Conservation (phyloP, 495 filamentous ascomycete genomes). For the Eremomyces bilateralis region DNA sequence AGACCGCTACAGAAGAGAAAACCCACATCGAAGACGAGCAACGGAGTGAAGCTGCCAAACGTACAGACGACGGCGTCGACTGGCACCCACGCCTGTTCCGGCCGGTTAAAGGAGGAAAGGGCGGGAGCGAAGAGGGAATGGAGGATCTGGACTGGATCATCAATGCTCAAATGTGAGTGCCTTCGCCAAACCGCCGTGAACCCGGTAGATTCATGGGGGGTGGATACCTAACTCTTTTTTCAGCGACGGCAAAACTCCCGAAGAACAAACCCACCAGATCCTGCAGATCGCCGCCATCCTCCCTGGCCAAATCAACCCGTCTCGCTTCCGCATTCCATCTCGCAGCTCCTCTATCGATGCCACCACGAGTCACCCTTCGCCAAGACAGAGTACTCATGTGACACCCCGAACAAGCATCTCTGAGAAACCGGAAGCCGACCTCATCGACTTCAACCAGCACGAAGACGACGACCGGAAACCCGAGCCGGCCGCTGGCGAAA, state of each 20-base stretch:
- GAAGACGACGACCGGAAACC: too few relatives aligned
- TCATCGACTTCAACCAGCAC: conserved; percentile 2
- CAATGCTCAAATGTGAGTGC: conserved; percentile 51
- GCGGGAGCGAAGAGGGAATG: conserved; percentile 60
- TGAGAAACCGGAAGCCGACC: background rate
- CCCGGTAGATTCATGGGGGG: too few relatives aligned
- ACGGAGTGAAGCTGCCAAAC: conserved; percentile 65
- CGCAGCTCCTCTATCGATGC: conserved; percentile 3
- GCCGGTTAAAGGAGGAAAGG: conserved; percentile 44
- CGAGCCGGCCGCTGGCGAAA: background rate
- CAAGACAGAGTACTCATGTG: too few relatives aligned
- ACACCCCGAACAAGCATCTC: conserved; percentile 5
- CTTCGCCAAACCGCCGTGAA: too few relatives aligned
- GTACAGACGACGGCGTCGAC: conserved; percentile 60
- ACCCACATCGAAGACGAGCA: conserved; percentile 83
- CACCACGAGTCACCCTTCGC: too few relatives aligned
- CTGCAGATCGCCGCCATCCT: conserved; percentile 70
- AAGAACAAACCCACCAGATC: conserved; percentile 66
- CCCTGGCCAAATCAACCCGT: conserved; percentile 35
- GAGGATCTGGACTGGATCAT: conserved; percentile 88
- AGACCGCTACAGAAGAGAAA: conserved; percentile 83
- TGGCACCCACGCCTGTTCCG: conserved; percentile 83
- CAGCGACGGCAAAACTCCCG: conserved; percentile 46
- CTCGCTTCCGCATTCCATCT: conserved; percentile 24
- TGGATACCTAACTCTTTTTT: too few relatives aligned